A percentile compares a stretch with the other conserved stretches of the same genome.
Evolutionary conservation across 352 stramenopile genomes (phyloP).

Genomic region (Plasmopara viticola): DNA sequence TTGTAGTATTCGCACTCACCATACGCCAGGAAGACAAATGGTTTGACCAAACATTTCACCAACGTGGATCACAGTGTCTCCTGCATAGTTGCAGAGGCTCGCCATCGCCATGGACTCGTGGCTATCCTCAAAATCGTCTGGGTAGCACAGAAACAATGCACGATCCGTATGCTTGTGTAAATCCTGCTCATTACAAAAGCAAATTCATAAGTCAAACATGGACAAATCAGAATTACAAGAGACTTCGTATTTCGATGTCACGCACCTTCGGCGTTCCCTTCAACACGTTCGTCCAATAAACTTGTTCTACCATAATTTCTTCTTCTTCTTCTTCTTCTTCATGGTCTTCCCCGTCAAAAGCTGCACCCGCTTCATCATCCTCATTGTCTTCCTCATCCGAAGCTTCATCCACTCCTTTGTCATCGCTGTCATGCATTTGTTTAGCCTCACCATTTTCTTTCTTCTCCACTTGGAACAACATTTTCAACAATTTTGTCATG

Average conservation of each 20-base stretch:
- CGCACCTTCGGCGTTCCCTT: slow-evolving; percentile 66
- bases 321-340: slow-evolving; percentile 64
- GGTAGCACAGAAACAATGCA: slow-evolving; percentile 91
- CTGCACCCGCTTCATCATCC: too few relatives aligned
- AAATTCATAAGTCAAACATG: slow-evolving; percentile 3
- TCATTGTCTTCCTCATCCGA: slow-evolving; percentile 6
- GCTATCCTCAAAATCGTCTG: slow-evolving; percentile 88
- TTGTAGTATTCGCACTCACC: slow-evolving; percentile 26
- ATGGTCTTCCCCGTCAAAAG: too few relatives aligned
- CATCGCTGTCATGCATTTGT: slow-evolving; percentile 20
- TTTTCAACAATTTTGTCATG: too few relatives aligned
- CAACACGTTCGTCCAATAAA: slow-evolving; percentile 78
- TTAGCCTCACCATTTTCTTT: slow-evolving; percentile 25
- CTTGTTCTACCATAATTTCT: slow-evolving; percentile 73
- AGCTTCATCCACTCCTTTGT: slow-evolving; percentile 25
- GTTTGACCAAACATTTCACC: slow-evolving; percentile 90
- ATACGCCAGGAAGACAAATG: slow-evolving; percentile 82
- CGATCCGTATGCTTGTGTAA: slow-evolving; percentile 72
- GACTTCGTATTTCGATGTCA: neutral
- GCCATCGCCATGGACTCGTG: slow-evolving; percentile 85
- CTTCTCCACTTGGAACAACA: slow-evolving; percentile 18
- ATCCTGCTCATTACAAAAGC: slow-evolving; percentile 22
- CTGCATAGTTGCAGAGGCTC: slow-evolving; percentile 88
- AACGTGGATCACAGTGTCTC: slow-evolving; percentile 90
- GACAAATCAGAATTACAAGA: neutral